Conservation (phyloP, 2,329 filamentous ascomycete species). For the Pseudogymnoascus sp. region DNA sequence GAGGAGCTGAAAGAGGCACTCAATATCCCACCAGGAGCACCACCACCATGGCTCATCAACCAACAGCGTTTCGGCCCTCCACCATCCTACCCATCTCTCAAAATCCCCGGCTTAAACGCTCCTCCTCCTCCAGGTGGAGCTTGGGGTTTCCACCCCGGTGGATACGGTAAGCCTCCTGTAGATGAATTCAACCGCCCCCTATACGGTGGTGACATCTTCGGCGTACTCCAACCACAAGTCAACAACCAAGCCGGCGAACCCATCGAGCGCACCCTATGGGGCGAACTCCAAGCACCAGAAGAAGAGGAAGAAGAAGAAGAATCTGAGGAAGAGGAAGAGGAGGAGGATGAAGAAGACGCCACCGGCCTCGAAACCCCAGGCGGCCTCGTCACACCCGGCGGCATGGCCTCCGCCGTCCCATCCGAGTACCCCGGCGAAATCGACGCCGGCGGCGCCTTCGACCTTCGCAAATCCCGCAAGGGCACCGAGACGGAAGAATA, state of each 20-base stretch:
- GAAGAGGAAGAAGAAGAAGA: constrained; percentile 62
- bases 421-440: constrained; percentile 71
- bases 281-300: constrained; percentile 74
- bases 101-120: constrained; percentile 89
- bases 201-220: constrained; percentile 92
- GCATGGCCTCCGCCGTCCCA: constrained; percentile 70
- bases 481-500: constrained; percentile 86
- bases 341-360: constrained; percentile 52
- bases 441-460: constrained; percentile 77
- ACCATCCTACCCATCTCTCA: constrained; percentile 89
- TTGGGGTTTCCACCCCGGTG: constrained; percentile 93
- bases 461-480: constrained; percentile 76
- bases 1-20: constrained; percentile 87
- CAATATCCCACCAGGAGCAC: constrained; percentile 85
- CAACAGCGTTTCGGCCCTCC: constrained; percentile 90
- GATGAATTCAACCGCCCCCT: constrained; percentile 88
- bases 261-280: constrained; percentile 84
- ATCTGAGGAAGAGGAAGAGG: constrained; percentile 64
- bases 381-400: constrained; percentile 73
- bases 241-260: constrained; percentile 63
- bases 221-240: constrained; percentile 58
- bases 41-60: constrained; percentile 95
- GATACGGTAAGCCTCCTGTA: constrained; percentile 91
- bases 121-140: constrained; percentile 80
- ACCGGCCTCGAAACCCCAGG: constrained; percentile 66